Percentiles rank a stretch among this genome's conserved stretches.
Evolutionary conservation across 108 stramenopile genomes (phyloP).

Genomic region (Hondaea fermentalgiana): DNA sequence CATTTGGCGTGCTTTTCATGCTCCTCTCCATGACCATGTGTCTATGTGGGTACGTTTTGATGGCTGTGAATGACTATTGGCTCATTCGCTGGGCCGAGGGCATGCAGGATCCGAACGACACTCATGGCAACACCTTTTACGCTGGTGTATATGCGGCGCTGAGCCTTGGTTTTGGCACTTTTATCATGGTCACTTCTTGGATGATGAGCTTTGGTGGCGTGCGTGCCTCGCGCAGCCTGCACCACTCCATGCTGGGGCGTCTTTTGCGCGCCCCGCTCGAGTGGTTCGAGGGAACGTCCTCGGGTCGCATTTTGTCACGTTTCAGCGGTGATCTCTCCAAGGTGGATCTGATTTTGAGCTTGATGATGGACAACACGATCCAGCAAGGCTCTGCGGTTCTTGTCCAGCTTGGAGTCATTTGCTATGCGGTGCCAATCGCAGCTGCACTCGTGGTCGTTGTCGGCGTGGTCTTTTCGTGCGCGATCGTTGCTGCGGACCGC

Average conservation of each 20-base stretch:
- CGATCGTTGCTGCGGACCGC: constrained; percentile 47
- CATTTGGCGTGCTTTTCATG: background rate
- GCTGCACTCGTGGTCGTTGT: constrained; percentile 61
- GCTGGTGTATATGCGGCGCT: background rate
- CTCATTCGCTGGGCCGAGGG: constrained; percentile 7
- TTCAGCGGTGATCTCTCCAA: constrained; percentile 20
- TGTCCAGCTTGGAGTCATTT: constrained; percentile 57
- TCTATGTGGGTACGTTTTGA: constrained; percentile 18
- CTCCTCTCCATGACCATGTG: background rate
- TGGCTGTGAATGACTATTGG: constrained; percentile 23
- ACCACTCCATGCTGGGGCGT: constrained; percentile 63
- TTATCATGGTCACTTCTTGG: background rate
- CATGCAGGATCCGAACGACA: background rate
- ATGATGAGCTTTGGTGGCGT: constrained; percentile 17
- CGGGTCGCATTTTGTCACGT: constrained; percentile 74
- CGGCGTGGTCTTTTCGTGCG: constrained; percentile 62
- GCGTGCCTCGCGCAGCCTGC: constrained; percentile 60
- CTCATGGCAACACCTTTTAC: background rate
- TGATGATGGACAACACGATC: constrained; percentile 64
- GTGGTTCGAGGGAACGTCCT: constrained; percentile 84
- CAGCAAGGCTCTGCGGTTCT: constrained; percentile 48
- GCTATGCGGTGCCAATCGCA: constrained; percentile 47
- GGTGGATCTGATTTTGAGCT: background rate
- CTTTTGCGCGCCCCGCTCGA: constrained; percentile 69
- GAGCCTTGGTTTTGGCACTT: constrained; percentile 18